Conservation (phyloP, 2,329 filamentous ascomycete species). For the Colletotrichum sp. region DNA sequence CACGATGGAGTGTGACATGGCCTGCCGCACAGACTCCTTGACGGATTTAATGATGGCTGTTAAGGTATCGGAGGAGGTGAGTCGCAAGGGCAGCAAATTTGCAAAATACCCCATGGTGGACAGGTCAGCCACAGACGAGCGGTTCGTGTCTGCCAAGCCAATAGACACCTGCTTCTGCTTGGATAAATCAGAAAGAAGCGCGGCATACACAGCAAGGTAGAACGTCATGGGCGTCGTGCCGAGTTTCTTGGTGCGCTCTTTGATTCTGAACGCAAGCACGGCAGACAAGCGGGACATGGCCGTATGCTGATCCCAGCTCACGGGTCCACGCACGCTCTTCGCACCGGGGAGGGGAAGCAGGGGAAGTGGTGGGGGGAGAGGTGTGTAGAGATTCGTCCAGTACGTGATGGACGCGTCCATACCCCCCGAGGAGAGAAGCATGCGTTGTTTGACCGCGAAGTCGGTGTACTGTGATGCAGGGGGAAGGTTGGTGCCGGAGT, state of each 20-base stretch:
- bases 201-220: conserved; percentile 42
- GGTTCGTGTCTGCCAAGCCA: conserved; percentile 52
- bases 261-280: not conserved
- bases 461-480: conserved; percentile 33
- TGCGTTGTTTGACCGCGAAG: conserved; percentile 37
- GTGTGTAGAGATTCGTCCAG: conserved; percentile 16
- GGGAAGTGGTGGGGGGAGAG: not conserved
- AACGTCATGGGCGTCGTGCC: conserved; percentile 44
- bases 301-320: not conserved
- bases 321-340: not conserved
- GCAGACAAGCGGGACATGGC: not conserved
- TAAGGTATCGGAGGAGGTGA: conserved; percentile 30
- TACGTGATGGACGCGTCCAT: conserved; percentile 26
- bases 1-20: conserved; percentile 45
- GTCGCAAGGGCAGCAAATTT: conserved; percentile 52
- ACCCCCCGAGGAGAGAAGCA: conserved; percentile 25
- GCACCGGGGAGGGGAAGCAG: not conserved
- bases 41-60: conserved; percentile 20
- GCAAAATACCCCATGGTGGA: conserved; percentile 50
- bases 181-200: not conserved
- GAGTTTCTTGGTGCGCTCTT: not conserved
- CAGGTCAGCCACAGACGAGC: conserved; percentile 34
- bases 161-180: conserved; percentile 42
- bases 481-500: not conserved
- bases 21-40: conserved; percentile 32